Conservation (phyloP, 2,329 filamentous ascomycete genomes). For the Aureobasidium sp. region DNA sequence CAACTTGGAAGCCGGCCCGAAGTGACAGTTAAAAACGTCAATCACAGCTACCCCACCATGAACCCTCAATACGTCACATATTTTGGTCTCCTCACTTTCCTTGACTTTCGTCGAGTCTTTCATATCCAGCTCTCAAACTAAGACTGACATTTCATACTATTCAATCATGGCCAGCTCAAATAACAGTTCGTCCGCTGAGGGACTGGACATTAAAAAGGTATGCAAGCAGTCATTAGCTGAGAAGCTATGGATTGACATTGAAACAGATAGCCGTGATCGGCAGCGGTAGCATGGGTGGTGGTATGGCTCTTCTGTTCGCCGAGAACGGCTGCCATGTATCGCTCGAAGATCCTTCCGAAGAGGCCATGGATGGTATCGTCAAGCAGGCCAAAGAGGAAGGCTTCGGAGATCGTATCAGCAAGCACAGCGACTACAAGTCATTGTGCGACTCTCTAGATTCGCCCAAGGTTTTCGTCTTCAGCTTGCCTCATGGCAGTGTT, state of each 20-base stretch:
- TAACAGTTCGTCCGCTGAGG: background rate
- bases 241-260: background rate
- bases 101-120: background rate
- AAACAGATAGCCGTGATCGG: conserved; percentile 47
- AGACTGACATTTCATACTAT: background rate
- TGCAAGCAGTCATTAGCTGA: background rate
- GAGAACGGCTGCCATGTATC: conserved; percentile 47
- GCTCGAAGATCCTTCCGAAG: conserved; percentile 44
- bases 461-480: conserved; percentile 45
- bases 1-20: background rate
- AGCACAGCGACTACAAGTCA: conserved; percentile 39
- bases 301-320: conserved; percentile 50
- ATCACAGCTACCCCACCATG: conserved; percentile 1
- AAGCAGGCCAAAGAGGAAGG: conserved; percentile 32
- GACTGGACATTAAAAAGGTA: conserved; percentile 23
- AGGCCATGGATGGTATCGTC: conserved; percentile 38
- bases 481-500: conserved; percentile 40
- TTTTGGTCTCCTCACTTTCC: background rate
- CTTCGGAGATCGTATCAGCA: conserved; percentile 29
- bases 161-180: background rate
- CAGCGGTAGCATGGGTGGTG: conserved; percentile 52
- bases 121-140: background rate
- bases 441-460: conserved; percentile 40
- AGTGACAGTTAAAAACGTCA: conserved; percentile 5
- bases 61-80: background rate